Evolutionary conservation across 345 rosid species (phyloP).

Genomic region (Cardamine resedifolia): DNA sequence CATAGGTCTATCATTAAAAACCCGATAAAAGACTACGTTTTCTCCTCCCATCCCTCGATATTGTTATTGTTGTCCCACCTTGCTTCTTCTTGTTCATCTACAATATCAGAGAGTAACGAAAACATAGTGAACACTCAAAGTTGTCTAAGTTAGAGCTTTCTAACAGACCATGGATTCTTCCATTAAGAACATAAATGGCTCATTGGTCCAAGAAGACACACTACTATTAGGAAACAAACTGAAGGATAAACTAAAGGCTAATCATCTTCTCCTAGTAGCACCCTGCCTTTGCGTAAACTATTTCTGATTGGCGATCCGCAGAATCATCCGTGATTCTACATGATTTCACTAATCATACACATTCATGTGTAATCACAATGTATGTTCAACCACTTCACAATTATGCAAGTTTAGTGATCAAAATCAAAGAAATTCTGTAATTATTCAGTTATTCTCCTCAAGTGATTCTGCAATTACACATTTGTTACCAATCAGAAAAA

Average conservation of each 20-base stretch:
- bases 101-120: background rate
- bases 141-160: background rate
- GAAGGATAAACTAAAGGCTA: background rate
- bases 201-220: background rate
- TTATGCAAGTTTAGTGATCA: too few relatives aligned
- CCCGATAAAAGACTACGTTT: background rate
- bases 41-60: constrained; percentile 35
- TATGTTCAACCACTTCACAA: too few relatives aligned
- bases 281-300: background rate
- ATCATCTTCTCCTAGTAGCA: too few relatives aligned
- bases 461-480: too few relatives aligned
- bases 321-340: background rate
- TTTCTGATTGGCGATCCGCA: background rate
- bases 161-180: background rate
- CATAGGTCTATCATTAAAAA: background rate
- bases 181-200: background rate
- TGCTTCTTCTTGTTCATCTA: constrained; percentile 30
- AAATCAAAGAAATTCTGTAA: too few relatives aligned
- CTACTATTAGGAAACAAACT: background rate
- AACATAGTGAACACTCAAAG: background rate
- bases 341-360: background rate
- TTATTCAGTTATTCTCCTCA: too few relatives aligned
- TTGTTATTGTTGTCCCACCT: constrained; percentile 30
- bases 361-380: background rate
- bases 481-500: too few relatives aligned